Conservation (phyloP, 345 rosid species). For the Eucalyptus marginata region DNA sequence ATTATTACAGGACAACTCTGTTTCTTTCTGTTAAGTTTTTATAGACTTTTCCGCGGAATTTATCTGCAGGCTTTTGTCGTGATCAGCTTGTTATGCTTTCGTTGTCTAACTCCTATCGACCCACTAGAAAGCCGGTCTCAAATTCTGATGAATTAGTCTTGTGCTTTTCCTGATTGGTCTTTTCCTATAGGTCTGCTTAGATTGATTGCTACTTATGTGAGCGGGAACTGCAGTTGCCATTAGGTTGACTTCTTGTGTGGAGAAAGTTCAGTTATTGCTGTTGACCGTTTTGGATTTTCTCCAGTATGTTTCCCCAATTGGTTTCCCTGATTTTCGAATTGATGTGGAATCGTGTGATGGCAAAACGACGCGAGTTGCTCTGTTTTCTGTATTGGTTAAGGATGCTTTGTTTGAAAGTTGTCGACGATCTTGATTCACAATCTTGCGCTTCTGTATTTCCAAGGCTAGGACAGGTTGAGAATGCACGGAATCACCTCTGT, state of each 20-base stretch:
- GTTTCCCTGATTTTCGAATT: not conserved
- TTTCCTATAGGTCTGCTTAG: not conserved
- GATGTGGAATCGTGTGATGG: not conserved
- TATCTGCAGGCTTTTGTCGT: not conserved
- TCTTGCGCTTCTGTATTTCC: not conserved
- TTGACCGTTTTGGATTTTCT: not conserved
- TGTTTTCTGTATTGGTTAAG: not conserved
- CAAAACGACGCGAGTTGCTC: not conserved
- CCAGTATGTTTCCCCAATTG: not conserved
- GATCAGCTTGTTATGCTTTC: not conserved
- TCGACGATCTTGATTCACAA: not conserved
- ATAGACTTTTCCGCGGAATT: not conserved
- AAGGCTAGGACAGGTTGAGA: conserved; percentile 80
- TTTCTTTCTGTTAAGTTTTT: not conserved
- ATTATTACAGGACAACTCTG: not conserved
- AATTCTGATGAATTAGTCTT: not conserved
- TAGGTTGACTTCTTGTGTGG: not conserved
- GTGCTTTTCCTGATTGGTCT: not conserved
- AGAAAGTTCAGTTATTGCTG: not conserved
- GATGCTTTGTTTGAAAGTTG: not conserved
- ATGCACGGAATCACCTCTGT: conserved; percentile 52
- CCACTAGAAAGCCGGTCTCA: not conserved
- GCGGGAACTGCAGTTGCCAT: not conserved
- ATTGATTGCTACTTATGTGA: not conserved
- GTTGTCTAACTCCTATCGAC: not conserved